phyloP scores from a whole-genome alignment of 225 moss, liverwort and hornwort genomes.

The Bryum argenteum region DNA sequence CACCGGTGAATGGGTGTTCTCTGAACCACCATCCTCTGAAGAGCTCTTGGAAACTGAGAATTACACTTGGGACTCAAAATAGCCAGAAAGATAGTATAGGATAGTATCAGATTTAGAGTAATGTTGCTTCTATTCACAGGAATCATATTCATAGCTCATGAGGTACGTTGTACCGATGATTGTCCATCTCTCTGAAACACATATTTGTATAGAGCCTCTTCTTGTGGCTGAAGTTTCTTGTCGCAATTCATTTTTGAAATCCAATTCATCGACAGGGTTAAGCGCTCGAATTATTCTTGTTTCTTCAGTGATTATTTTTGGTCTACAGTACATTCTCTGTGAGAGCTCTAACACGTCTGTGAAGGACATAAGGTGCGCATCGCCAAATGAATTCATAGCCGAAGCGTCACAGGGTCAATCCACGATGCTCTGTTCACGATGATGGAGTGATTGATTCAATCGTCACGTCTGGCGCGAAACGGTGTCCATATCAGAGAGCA shows the following conservation, averaged over 20 bases:
- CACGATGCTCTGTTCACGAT: constrained; percentile 6
- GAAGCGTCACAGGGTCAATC: constrained; percentile 23
- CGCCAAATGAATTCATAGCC: neutral
- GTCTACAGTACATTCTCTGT: constrained; percentile 13
- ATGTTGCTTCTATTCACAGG: neutral
- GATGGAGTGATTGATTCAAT: constrained; percentile 23
- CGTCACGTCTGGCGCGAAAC: constrained; percentile 35
- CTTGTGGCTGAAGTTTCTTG: constrained; percentile 28
- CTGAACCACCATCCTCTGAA: constrained; percentile 35
- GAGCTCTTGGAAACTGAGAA: constrained; percentile 48
- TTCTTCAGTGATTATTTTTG: neutral
- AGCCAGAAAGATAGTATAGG: constrained; percentile 18
- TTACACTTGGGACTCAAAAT: constrained; percentile 44
- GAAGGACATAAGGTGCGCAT: neutral
- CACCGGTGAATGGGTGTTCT: constrained; percentile 42
- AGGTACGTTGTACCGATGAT: constrained; percentile 5
- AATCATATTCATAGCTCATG: neutral
- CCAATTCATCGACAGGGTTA: constrained; percentile 10
- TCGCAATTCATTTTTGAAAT: neutral
- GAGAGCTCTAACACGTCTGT: neutral
- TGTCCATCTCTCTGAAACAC: neutral
- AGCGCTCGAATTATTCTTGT: constrained; percentile 1
- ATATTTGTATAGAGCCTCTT: constrained; percentile 22
- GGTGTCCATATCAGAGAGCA: constrained; percentile 21
- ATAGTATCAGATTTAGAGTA: too few species aligned